Evolutionary conservation across 2,329 filamentous ascomycete species (phyloP), one percentile per base, ranked within the genome.

Genomic region (Curvularia sp.): DNA sequence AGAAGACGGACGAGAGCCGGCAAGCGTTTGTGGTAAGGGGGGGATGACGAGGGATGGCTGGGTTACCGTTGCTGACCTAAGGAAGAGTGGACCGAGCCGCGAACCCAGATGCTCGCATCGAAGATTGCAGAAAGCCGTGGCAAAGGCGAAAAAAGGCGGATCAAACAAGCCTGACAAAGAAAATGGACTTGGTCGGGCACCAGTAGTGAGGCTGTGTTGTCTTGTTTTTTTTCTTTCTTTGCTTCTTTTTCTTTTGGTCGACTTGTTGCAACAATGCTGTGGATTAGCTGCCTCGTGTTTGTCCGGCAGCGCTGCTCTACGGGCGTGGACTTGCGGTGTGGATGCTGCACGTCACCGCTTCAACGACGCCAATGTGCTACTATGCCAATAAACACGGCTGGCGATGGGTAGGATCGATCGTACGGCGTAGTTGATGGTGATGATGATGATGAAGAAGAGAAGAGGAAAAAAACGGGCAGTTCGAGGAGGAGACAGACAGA

Each of bases 111-210:
- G 30, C 50, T 30, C 48, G 50, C 49, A 55, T 56, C 45, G 61
- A 68, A 70, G 53, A 38, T 59, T 59, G 58, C 53, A 49, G 65
- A 70, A 65, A 52, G 19, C 55, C 55, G 68, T 68, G 67, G 63
- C 62, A 60, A 67, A 54, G 51, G 34, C 49, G 32, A 39, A 54
- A 49, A 49, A 58, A 48, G 54, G 47, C 47, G 34, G 49, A 59
- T 47, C 48, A 47, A 47, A 53, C 19, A 60, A 51, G 51, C 41
- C 28, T 50, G 50, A 59, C 55, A 59, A 65, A 65, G 56, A 28
- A 36, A 49, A 8, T 43, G 32, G 6, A 10, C 10, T 41, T 32
- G 9, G n/a, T 38, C 30, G n/a, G 46, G 36, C 39, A 48, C 48
- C 51, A 34, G 39, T 13, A 49, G 51, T 49, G 61, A 64, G 59